Base-by-base conservation (phyloP, 73 alveolate genomes). In the Paramecium primaurelia region DNA sequence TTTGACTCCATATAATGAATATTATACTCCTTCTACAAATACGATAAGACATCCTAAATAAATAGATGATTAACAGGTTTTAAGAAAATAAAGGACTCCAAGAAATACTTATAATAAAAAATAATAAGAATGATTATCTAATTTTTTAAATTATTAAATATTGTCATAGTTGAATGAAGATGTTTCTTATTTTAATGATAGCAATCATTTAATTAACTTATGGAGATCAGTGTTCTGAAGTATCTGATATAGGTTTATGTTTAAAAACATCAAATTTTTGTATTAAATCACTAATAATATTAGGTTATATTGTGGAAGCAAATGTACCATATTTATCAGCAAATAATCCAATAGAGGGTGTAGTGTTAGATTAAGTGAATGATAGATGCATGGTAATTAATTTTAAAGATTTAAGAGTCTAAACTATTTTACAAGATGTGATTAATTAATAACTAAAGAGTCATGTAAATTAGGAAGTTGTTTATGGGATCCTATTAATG, bases 321-420 rank as follows among this genome's bases (percentile, higher is more conserved):
- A 8, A 54, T 54, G 69, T 54, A 3, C 69, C 69, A 18, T 54
- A 54, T 18, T 18, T 49, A 49, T 49, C 60, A 49, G 60, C 60
- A 0, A 9, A 49, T 49, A 49, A 49, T 49, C 25, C 6, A n/a
- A 28, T 2, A 1, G 64, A 36, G 37, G 91, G 91, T 40, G 73
- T 45, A 44, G 73, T 80, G 7, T 22, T 44, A 14, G 73, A 80
- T 80, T 8, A 32, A 14, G 47, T 32, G 20, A 42, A 80, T 45
- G 91, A 80, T 80, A 25, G 2, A 45, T 80, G 91, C 45, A 80
- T 59, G 45, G 91, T 80, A 80, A 80, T 26, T n/a, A 77, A 25
- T 77, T 8, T 14, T 8, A 22, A 77, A n/a, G 8, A 77, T 77
- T 45, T 14, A 12, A 77, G 90, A 38, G 71, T 42, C 42, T 77